Evolutionary conservation across 306 rosid species (phyloP).

Genomic region (Acacia crassicarpa): DNA sequence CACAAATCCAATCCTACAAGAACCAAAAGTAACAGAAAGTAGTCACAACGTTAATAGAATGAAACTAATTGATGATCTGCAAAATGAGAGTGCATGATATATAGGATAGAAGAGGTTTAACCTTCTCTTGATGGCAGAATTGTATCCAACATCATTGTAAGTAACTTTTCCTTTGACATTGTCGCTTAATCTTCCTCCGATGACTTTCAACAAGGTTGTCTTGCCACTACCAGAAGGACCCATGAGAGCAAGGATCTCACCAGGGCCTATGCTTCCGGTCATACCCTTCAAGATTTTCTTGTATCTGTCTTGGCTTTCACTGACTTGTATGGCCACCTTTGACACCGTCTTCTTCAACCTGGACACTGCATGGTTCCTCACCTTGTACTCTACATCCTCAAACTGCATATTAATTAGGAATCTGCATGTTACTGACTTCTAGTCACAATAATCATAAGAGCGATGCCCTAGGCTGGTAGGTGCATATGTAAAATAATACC

Average conservation of each 20-base stretch:
- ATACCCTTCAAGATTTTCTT: slow-evolving; percentile 80
- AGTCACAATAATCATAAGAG: neutral
- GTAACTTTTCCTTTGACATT: slow-evolving; percentile 76
- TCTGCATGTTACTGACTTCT: neutral
- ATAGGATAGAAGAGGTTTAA: slow-evolving; percentile 20
- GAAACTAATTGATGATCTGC: neutral
- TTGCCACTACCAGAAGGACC: slow-evolving; percentile 99
- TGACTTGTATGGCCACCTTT: slow-evolving; percentile 50
- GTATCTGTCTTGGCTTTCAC: slow-evolving; percentile 52
- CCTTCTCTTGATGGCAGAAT: slow-evolving; percentile 81
- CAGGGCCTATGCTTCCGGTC: slow-evolving; percentile 92
- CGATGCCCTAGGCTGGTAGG: neutral
- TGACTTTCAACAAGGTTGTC: slow-evolving; percentile 83
- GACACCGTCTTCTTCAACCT: slow-evolving; percentile 58
- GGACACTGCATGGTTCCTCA: slow-evolving; percentile 48
- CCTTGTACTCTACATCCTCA: slow-evolving; percentile 87
- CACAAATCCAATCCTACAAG: slow-evolving; percentile 87
- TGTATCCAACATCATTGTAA: slow-evolving; percentile 70
- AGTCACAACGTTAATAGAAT: neutral
- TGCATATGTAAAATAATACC: neutral
- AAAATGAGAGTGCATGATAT: slow-evolving; percentile 12
- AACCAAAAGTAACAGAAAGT: neutral
- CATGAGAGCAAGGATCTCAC: slow-evolving; percentile 95
- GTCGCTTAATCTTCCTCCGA: slow-evolving; percentile 77
- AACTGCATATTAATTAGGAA: slow-evolving; percentile 53